phyloP scores from a whole-genome alignment of 352 stramenopile genomes.

The Aphanomyces cochlioides region DNA sequence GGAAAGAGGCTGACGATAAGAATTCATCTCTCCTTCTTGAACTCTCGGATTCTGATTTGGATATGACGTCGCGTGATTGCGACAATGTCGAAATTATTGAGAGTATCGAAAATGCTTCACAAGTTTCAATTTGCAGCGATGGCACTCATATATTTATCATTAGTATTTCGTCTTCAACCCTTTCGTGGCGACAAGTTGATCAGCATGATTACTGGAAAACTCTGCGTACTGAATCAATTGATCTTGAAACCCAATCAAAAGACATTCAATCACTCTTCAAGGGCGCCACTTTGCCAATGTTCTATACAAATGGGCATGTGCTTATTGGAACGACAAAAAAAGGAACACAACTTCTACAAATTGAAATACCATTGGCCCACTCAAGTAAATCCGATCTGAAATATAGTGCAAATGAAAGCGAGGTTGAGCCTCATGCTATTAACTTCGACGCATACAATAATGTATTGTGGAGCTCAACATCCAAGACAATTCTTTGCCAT shows the following conservation, averaged over 20 bases:
- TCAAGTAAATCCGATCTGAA: slow-evolving; percentile 5
- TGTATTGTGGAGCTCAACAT: slow-evolving; percentile 30
- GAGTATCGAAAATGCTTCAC: background rate
- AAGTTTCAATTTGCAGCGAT: slow-evolving; percentile 17
- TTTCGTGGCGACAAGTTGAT: slow-evolving; percentile 6
- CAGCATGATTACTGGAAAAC: background rate
- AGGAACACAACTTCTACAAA: background rate
- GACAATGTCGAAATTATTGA: background rate
- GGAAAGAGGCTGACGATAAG: background rate
- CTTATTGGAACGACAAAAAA: background rate
- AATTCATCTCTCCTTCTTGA: slow-evolving; percentile 16
- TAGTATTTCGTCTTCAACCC: background rate
- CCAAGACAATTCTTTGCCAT: slow-evolving; percentile 11
- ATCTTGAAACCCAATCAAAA: background rate
- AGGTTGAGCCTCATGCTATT: slow-evolving; percentile 16
- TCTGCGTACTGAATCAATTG: background rate
- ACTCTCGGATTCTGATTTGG: background rate
- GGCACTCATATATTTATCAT: slow-evolving; percentile 8
- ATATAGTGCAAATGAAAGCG: background rate
- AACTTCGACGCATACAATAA: slow-evolving; percentile 48
- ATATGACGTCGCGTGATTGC: slow-evolving; percentile 6
- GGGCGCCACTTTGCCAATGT: background rate
- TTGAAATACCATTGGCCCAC: background rate
- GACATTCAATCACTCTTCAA: slow-evolving; percentile 1
- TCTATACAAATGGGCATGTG: slow-evolving; percentile 24